phyloP scores from a whole-genome alignment of 2,329 filamentous ascomycete species.

The Sarocladium strictum region DNA sequence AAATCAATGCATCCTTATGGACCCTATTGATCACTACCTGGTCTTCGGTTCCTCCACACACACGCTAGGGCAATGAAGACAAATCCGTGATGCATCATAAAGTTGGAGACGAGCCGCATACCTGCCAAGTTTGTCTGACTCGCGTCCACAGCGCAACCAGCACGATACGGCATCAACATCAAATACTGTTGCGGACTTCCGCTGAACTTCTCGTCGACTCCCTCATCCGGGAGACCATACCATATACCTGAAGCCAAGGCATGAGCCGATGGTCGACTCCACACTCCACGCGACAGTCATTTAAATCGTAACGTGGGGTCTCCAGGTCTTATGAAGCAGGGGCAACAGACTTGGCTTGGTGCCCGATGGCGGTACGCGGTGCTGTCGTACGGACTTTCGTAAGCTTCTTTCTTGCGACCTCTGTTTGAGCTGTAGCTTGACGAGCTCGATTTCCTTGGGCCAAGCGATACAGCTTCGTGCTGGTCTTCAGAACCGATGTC shows the following conservation, averaged over 20 bases:
- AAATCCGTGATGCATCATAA: background rate
- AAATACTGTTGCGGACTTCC: too few relatives aligned
- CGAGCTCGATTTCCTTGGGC: too few relatives aligned
- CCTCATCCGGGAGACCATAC: too few relatives aligned
- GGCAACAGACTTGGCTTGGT: background rate
- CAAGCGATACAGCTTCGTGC: too few relatives aligned
- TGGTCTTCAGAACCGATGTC: too few relatives aligned
- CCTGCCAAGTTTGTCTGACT: background rate
- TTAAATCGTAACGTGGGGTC: background rate
- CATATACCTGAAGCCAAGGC: too few relatives aligned
- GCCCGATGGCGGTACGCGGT: background rate
- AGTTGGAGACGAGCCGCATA: background rate
- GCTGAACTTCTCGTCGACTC: too few relatives aligned
- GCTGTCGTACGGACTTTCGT: background rate
- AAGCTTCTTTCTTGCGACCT: background rate
- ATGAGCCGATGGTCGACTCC: background rate
- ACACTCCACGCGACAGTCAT: background rate
- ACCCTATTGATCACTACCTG: background rate
- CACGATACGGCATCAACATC: background rate
- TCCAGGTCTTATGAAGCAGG: background rate
- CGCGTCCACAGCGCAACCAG: background rate
- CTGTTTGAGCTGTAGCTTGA: too few relatives aligned
- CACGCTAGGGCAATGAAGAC: background rate
- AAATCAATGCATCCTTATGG: background rate
- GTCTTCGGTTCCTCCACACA: background rate